Base-by-base conservation (phyloP, 2,329 filamentous ascomycete species). In the Chrysosporium keratinophilum region DNA sequence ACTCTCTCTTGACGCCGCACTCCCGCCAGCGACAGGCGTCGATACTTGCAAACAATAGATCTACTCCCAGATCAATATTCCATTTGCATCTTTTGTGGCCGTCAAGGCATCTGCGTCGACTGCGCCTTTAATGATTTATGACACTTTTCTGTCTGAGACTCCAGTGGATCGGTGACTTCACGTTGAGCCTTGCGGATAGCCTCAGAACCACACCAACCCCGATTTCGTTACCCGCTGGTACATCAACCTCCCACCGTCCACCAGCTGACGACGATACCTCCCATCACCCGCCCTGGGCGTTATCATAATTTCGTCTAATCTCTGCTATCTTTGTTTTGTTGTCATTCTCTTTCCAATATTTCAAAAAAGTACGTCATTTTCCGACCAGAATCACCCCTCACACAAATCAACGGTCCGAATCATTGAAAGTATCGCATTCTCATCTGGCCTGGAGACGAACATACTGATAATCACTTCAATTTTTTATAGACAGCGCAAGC, bases 111-210 rank as follows among this genome's bases (percentile, higher is more conserved):
- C 17, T 44, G 40, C 40, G 20, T 37, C 14, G 10, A 9, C 39
- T 17, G 33, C 19, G 14, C 40, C 5, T 23, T 51, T 23, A 34
- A 23, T 35, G 17, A 35, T 19, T 35, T 44, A 19, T 10, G n/a
- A 14, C 20, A 10, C 44, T 17, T 35, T 34, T 31, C 42, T 6
- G 49, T 37, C 23, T 31, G 49, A 14, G 49, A 20, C 44, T 19
- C 28, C 20, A 44, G 40, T 44, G 49, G 40, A 44, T 44, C 49
- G 11, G 49, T 51, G 49, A 51, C 44, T 44, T 44, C 49, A 37
- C 33, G 2, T 42, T 9, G 19, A 34, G 23, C 39, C 37, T 41
- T 20, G 35, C 47, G 12, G 11, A 14, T 11, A 47, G 40, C 23
- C 37, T 15, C 39, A 20, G 39, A 35, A 37, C 49, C 49, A 51